phyloP scores from a whole-genome alignment of 495 filamentous ascomycete species.

The Hypomontagnella submonticulosa region DNA sequence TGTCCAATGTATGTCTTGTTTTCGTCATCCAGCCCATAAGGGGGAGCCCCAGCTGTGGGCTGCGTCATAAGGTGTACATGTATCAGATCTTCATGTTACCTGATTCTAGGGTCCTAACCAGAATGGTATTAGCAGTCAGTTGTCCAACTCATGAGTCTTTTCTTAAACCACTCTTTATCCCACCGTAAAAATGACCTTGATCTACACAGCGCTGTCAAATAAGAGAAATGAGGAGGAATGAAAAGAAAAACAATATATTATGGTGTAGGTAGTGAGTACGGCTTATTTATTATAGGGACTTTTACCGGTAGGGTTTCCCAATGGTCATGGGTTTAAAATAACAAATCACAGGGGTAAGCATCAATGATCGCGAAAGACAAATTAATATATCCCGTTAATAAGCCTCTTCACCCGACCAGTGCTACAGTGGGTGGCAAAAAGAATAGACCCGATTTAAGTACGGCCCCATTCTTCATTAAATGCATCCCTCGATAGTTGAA shows the following conservation, averaged over 20 bases:
- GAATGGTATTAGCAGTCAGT: constrained; percentile 23
- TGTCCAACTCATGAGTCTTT: constrained; percentile 5
- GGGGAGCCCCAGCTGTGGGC: constrained; percentile 14
- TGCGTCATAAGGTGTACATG: constrained; percentile 39
- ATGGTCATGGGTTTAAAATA: constrained; percentile 13
- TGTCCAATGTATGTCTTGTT: not conserved
- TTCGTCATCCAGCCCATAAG: constrained; percentile 33
- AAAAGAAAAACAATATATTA: no score
- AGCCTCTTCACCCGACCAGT: constrained; percentile 23
- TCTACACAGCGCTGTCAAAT: no score
- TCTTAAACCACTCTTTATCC: not conserved
- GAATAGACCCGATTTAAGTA: no score
- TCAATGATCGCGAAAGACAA: constrained; percentile 23
- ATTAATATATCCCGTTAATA: constrained; percentile 31
- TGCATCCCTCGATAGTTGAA: no score
- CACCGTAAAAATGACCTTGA: no score
- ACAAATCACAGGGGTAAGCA: constrained; percentile 26
- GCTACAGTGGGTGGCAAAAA: no score
- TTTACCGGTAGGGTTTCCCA: constrained; percentile 10
- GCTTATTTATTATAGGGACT: not conserved
- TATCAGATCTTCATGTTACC: constrained; percentile 35
- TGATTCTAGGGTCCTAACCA: constrained; percentile 27
- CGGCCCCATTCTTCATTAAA: no score
- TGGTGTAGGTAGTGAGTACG: not conserved
- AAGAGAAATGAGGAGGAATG: no score